Evolutionary conservation across 148 eudicot genomes (phyloP), one percentile per base, ranked within the genome.

Genomic region (Simmondsia chinensis): DNA sequence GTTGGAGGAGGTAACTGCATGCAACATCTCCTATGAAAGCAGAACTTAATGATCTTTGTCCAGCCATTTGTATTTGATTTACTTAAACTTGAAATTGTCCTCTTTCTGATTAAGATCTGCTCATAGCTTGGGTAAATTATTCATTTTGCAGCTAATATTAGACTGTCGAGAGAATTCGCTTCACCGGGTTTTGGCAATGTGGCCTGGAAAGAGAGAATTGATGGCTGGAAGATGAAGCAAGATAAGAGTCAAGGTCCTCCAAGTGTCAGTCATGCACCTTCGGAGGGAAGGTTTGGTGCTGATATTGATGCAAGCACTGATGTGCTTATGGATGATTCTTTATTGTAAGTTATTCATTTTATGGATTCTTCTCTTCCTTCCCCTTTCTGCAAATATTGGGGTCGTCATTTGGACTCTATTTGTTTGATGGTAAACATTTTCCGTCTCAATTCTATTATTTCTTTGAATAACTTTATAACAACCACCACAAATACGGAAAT

Each of bases 241-340:
- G 70, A 64, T 34, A 70, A 64, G 41, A 70, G 56, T 33, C 59
- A 56, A 9, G 70, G 66, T 43, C 52, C 70, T 39, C 70, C 70
- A 43, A 70, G 75, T 39, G 32, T 70, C 26, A 70, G 75, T 40
- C 75, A 59, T 26, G 62, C 75, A 39, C 75, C 75, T 70, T 70
- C 75, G 39, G 75, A 70, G 39, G 70, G 75, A 58, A 48, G 75
- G 45, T 64, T 52, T 54, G 65, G 38, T 11, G 32, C 42, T 59
- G 75, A 70, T 28, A 64, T 70, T 39, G 75, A 70, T 39, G 75
- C 70, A 39, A 64, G 75, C 34, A 70, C 70, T 44, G 75, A 70
- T 30, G 59, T 64, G 42, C 57, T 41, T 54, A 49, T 63, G 70
- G 75, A 69, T 26, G 74, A 69, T 43, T 46, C 70, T 39, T 37